Conservation (phyloP, 768 basidiomycete species). For the Collybia nuda region DNA sequence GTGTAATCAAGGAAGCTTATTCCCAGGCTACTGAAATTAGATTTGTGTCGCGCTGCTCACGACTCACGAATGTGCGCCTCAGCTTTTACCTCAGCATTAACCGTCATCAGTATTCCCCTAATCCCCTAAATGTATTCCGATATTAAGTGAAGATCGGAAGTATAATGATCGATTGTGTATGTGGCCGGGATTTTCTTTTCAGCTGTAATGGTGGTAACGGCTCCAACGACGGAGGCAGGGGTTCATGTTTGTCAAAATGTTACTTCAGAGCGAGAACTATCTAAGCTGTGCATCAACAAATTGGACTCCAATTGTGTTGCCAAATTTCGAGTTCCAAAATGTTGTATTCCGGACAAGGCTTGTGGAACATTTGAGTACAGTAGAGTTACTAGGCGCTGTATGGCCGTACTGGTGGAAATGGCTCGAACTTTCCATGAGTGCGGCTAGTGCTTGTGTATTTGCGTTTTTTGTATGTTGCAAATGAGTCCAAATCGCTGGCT, state of each 20-base stretch:
- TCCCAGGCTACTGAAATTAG: conserved; percentile 27
- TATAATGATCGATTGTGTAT: conserved; percentile 33
- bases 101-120: conserved; percentile 30
- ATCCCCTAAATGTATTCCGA: conserved; percentile 26
- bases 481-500: too few species aligned
- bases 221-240: conserved; percentile 35
- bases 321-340: conserved; percentile 35
- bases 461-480: too few species aligned
- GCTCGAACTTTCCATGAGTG: conserved; percentile 36
- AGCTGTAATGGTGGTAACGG: conserved; percentile 24
- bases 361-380: conserved; percentile 23
- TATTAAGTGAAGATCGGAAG: conserved; percentile 20
- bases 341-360: conserved; percentile 29
- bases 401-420: conserved; percentile 32
- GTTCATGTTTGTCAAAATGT: conserved; percentile 24
- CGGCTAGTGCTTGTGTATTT: conserved; percentile 27
- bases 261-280: conserved; percentile 1
- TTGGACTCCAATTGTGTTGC: conserved; percentile 30
- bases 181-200: conserved; percentile 33
- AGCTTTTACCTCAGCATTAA: conserved; percentile 28
- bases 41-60: conserved; percentile 36
- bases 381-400: conserved; percentile 2
- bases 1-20: conserved; percentile 42
- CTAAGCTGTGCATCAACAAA: conserved; percentile 32
- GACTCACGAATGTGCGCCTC: conserved; percentile 37